Conservation (phyloP, 805 yeast species). For the Pichia sporocuriosa region DNA sequence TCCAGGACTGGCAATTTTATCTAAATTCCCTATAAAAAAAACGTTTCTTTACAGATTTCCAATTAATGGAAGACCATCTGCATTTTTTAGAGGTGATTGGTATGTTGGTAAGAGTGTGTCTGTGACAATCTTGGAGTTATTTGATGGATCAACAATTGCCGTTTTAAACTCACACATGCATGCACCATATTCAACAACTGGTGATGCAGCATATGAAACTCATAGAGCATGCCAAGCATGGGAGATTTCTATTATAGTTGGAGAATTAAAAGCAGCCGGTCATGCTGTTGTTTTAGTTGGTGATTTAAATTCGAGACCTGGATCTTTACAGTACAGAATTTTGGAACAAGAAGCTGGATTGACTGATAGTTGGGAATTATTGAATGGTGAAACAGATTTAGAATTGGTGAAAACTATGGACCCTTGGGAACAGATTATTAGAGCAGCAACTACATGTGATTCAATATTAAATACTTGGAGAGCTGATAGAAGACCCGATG, state of each 20-base stretch:
- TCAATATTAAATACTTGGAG: conserved; percentile 87
- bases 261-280: conserved; percentile 60
- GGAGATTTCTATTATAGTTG: conserved; percentile 74
- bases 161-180: conserved; percentile 92
- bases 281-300: conserved; percentile 87
- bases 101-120: conserved; percentile 89
- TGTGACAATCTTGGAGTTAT: conserved; percentile 57
- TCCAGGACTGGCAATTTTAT: conserved; percentile 83
- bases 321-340: conserved; percentile 71
- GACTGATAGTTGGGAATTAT: conserved; percentile 74
- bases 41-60: conserved; percentile 82
- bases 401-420: conserved; percentile 38
- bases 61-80: conserved; percentile 89
- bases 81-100: conserved; percentile 95
- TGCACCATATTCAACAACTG: conserved; percentile 80
- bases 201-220: conserved; percentile 85
- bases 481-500: conserved; percentile 40
- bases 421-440: conserved; percentile 55
- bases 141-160: conserved; percentile 50
- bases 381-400: conserved; percentile 44
- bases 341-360: conserved; percentile 64
- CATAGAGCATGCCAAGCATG: conserved; percentile 95
- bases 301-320: conserved; percentile 86
- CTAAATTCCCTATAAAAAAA: conserved; percentile 74
- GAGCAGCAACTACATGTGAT: conserved; percentile 88